A percentile compares a stretch with the other conserved stretches of the same genome.
Conservation (phyloP, 352 stramenopile species). For the Globisporangium alternatum region DNA sequence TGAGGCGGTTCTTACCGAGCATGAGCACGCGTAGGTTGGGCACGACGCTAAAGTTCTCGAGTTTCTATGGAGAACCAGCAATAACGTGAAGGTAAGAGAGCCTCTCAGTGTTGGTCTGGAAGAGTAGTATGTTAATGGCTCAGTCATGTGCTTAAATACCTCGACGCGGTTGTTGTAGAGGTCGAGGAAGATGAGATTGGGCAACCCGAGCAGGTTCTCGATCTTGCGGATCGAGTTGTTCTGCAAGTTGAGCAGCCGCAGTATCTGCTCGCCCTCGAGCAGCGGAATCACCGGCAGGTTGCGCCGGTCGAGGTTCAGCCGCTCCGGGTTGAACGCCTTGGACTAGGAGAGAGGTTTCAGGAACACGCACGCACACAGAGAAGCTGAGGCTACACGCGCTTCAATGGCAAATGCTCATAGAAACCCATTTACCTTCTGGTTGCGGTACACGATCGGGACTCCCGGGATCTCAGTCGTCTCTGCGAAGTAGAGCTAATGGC, state of each 20-base stretch:
- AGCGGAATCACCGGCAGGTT: constrained; percentile 77
- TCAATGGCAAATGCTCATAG: too few relatives aligned
- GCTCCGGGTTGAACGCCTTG: constrained; percentile 69
- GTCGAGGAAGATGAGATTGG: constrained; percentile 92
- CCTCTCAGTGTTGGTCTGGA: background rate
- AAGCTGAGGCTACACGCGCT: background rate
- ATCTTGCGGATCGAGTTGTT: constrained; percentile 90
- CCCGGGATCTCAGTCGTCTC: constrained; percentile 65
- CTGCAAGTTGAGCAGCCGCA: constrained; percentile 90
- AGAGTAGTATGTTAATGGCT: background rate
- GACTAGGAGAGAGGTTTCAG: constrained; percentile 23
- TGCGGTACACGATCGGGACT: constrained; percentile 69
- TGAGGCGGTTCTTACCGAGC: constrained; percentile 87
- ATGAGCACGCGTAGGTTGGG: constrained; percentile 90
- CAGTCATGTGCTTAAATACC: constrained; percentile 20
- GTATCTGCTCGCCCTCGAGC: constrained; percentile 87
- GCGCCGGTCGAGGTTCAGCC: constrained; percentile 88
- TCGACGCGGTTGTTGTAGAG: constrained; percentile 93
- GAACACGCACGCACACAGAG: background rate
- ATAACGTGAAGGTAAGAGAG: background rate
- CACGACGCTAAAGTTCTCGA: constrained; percentile 76
- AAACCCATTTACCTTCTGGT: constrained; percentile 44
- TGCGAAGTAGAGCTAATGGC: constrained; percentile 62
- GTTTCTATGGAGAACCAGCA: constrained; percentile 31
- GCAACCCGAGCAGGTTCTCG: constrained; percentile 77